Percentiles rank a stretch among this genome's conserved stretches.
These are phyloP conservation scores for Euryodendron excelsum DNA, from an alignment of 148 eudicot genomes.

Conservation along the genomic window DNA sequence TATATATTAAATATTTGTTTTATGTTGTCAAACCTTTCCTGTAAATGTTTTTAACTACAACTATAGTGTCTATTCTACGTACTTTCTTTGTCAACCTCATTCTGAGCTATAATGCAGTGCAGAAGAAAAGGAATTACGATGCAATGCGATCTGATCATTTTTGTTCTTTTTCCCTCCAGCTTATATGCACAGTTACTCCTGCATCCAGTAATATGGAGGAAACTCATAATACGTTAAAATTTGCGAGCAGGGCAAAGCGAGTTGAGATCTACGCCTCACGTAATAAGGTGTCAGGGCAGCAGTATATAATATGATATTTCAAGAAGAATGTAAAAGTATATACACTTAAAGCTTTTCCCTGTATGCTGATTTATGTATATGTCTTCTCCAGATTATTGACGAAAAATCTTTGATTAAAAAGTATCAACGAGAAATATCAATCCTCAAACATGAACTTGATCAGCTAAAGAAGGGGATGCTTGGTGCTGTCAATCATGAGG, in stretches of 20 bases:
- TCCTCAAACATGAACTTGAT: conserved; percentile 87
- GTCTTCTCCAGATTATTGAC: conserved; percentile 73
- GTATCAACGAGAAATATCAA: conserved; percentile 90
- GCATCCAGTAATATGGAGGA: conserved; percentile 99
- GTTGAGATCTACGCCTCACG: conserved; percentile 98
- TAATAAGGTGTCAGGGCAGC: conserved; percentile 55
- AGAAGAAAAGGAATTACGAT: background rate
- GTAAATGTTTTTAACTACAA: background rate
- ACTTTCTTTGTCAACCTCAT: background rate
- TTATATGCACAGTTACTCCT: conserved; percentile 95
- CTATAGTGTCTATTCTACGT: background rate
- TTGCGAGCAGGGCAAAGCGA: conserved; percentile 98
- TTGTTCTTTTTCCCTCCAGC: conserved; percentile 44
- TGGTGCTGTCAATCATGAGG: conserved; percentile 86
- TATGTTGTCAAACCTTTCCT: background rate
- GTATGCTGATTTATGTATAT: conserved; percentile 10
- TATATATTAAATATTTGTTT: background rate
- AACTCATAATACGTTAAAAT: conserved; percentile 93
- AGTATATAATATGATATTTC: conserved; percentile 2
- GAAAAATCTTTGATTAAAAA: conserved; percentile 95
- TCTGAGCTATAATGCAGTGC: conserved; percentile 2
- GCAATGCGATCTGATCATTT: background rate
- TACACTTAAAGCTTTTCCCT: background rate
- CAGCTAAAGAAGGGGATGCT: conserved; percentile 85
- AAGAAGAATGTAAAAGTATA: background rate